phyloP scores from a whole-genome alignment of 306 rosid genomes.

The Vigna hirtella region DNA sequence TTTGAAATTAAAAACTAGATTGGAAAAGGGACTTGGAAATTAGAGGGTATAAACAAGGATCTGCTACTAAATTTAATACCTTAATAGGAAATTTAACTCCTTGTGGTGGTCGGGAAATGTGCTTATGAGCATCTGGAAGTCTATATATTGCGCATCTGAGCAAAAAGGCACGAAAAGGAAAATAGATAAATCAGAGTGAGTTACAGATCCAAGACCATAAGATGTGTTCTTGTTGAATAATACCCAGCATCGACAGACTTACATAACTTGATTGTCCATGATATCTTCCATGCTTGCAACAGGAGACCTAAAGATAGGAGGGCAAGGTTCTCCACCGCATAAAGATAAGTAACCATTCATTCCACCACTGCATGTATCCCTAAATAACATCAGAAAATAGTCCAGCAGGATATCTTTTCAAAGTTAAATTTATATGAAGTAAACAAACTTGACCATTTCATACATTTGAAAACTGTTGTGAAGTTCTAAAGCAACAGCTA shows the following conservation, averaged over 20 bases:
- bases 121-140: slow-evolving; percentile 81
- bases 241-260: slow-evolving; percentile 45
- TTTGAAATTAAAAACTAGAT: slow-evolving; percentile 16
- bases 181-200: slow-evolving; percentile 2
- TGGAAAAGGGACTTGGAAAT: not conserved
- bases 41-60: not conserved
- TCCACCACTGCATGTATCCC: slow-evolving; percentile 93
- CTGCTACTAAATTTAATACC: slow-evolving; percentile 57
- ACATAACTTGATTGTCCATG: slow-evolving; percentile 96
- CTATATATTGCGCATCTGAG: slow-evolving; percentile 85
- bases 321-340: slow-evolving; percentile 94
- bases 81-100: slow-evolving; percentile 80
- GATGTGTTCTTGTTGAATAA: slow-evolving; percentile 8
- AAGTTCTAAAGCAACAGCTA: not conserved
- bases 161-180: not conserved
- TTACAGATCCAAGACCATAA: slow-evolving; percentile 23
- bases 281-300: slow-evolving; percentile 86
- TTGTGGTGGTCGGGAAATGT: slow-evolving; percentile 72
- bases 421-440: slow-evolving; percentile 10
- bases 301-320: slow-evolving; percentile 95
- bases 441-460: slow-evolving; percentile 15
- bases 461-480: slow-evolving; percentile 19
- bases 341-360: slow-evolving; percentile 95
- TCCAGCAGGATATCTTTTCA: slow-evolving; percentile 42
- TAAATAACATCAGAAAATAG: slow-evolving; percentile 71